phyloP scores from a whole-genome alignment of 345 rosid genomes.

The Corchorus capsularis region DNA sequence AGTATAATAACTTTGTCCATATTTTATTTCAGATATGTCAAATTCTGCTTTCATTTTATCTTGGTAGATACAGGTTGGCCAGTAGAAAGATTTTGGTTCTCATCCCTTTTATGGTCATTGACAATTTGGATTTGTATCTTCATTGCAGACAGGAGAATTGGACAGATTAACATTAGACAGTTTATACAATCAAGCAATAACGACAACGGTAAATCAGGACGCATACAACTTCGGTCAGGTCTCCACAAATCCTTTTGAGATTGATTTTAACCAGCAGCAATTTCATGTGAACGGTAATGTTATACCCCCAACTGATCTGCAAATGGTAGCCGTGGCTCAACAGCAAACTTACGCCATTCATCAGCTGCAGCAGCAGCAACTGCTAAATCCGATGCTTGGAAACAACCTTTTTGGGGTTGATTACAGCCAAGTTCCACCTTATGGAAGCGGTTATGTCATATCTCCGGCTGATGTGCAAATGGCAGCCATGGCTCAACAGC shows the following conservation, averaged over 20 bases:
- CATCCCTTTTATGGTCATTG: neutral
- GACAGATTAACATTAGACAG: conserved; percentile 32
- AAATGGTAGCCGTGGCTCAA: conserved; percentile 13
- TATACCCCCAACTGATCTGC: neutral
- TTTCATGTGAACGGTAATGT: conserved; percentile 11
- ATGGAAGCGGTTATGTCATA: conserved; percentile 5
- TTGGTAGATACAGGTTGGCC: neutral
- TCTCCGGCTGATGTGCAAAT: neutral
- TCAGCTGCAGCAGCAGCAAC: conserved; percentile 13
- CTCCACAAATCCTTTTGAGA: conserved; percentile 20
- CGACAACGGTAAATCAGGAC: conserved; percentile 12
- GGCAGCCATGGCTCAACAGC: conserved; percentile 20
- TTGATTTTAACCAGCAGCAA: conserved; percentile 13
- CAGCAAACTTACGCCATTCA: conserved; percentile 13
- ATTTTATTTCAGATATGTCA: neutral
- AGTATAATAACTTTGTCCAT: neutral
- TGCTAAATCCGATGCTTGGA: no score
- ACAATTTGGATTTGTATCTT: neutral
- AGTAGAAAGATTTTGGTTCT: neutral
- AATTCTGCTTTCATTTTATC: neutral
- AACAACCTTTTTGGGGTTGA: conserved; percentile 20
- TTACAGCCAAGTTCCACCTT: conserved; percentile 15
- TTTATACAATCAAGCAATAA: conserved; percentile 27
- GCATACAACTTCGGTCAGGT: conserved; percentile 11
- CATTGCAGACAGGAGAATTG: conserved; percentile 35